Conservation (phyloP, 164 flowering plant genomes). For the Stephania cephalantha region DNA sequence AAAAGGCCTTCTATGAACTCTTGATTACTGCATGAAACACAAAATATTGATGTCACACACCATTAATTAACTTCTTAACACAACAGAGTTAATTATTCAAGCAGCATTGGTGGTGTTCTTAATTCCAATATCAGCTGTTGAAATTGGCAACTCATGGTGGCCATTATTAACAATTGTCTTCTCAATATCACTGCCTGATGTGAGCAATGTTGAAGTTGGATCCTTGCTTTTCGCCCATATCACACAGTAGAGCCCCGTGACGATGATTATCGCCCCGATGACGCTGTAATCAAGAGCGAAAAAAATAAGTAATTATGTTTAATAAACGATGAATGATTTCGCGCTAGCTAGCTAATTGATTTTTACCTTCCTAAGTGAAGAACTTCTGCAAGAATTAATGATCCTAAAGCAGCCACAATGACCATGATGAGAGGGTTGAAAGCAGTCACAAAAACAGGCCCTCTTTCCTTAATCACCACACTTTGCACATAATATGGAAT, state of each 20-base stretch:
- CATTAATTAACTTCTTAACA: no score
- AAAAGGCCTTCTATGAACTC: no score
- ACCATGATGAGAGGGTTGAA: slow-evolving; percentile 85
- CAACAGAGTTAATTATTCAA: no score
- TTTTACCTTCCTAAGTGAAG: slow-evolving; percentile 77
- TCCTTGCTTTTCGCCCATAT: slow-evolving; percentile 70
- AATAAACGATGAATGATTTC: no score
- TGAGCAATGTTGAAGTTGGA: slow-evolving; percentile 2
- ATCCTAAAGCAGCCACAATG: slow-evolving; percentile 60
- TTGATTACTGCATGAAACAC: no score
- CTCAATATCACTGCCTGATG: background rate
- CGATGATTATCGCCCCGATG: slow-evolving; percentile 47
- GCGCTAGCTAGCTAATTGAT: no score
- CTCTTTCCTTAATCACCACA: slow-evolving; percentile 54
- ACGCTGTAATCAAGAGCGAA: slow-evolving; percentile 22
- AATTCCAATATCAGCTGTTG: slow-evolving; percentile 5
- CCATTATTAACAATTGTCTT: slow-evolving; percentile 8
- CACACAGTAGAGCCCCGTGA: slow-evolving; percentile 45
- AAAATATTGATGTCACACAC: no score
- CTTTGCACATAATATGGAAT: slow-evolving; percentile 77
- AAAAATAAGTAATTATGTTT: background rate
- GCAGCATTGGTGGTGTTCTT: background rate
- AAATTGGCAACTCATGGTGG: slow-evolving; percentile 25
- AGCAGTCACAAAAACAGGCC: slow-evolving; percentile 83
- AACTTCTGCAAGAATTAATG: slow-evolving; percentile 56